Evolutionary conservation across 2,329 filamentous ascomycete species (phyloP), one percentile per base, ranked within the genome.

Genomic region (Trichocomaceae sp.): DNA sequence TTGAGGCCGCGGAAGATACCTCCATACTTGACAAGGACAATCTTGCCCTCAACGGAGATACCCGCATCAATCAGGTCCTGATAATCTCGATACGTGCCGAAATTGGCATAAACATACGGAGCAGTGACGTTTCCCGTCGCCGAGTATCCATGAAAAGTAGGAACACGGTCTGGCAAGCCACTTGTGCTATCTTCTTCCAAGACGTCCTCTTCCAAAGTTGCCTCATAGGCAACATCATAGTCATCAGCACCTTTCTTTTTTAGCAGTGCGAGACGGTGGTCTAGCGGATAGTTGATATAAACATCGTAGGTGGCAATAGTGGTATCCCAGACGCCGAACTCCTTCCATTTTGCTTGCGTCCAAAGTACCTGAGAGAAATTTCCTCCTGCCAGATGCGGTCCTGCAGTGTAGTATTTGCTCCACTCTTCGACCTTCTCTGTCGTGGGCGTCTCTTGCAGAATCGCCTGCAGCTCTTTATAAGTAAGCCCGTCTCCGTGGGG

Each of bases 91-190:
- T 85, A 95, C 0, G 88, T 93, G 51, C 91, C 92, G 65, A 93
- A 95, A 71, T 96, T 96, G 68, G 88, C 90, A 65, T 86, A 97
- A 31, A 96, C 88, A 61, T 88, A 93, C 13, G 83, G 82, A 2
- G 83, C 90, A 0, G 92, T 96, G 47, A 95, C 92, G 69, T 97
- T 95, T 26, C 92, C 92, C 57, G 79, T 91, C 4, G 90, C 90
- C 3, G 90, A 95, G 71, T 96, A 97, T 52, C 92, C 93, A 66
- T 97, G 92, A 75, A 97, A 97, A 0, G 87, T 92, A 1, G 92
- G 90, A 22, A 97, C 80, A 29, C 89, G 79, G 63, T 90, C 81
- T 9, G 80, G 72, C 46, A 90, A 75, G 20, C 83, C 80, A 17
- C 84, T 90, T 0, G 90, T 95, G 2, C 84, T 81, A 68, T 99